phyloP scores from a whole-genome alignment of 2,329 filamentous ascomycete genomes.

The Fusarium floridanum region DNA sequence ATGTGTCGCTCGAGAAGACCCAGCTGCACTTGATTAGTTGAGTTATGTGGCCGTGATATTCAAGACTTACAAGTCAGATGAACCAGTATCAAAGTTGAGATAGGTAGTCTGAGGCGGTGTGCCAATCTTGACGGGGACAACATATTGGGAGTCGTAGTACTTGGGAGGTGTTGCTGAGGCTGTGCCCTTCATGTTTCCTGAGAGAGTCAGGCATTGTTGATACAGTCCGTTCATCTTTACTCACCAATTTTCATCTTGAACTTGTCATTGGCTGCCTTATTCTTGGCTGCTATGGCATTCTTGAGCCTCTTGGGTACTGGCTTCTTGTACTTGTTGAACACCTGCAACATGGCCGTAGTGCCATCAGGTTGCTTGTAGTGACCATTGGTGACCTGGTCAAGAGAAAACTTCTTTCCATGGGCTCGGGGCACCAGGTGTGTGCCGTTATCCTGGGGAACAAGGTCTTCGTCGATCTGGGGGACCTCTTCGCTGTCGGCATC shows the following conservation, averaged over 20 bases:
- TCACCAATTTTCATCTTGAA: slow-evolving; percentile 44
- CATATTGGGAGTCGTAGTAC: slow-evolving; percentile 67
- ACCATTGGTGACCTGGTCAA: slow-evolving; percentile 53
- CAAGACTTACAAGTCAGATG: slow-evolving; percentile 61
- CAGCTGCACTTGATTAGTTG: slow-evolving; percentile 62
- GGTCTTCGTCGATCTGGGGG: slow-evolving; percentile 18
- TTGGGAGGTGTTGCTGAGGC: slow-evolving; percentile 46
- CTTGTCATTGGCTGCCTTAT: slow-evolving; percentile 15
- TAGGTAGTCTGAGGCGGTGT: slow-evolving; percentile 67
- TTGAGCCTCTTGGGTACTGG: slow-evolving; percentile 46
- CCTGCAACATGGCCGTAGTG: slow-evolving; percentile 46
- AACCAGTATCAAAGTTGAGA: slow-evolving; percentile 77
- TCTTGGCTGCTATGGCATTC: slow-evolving; percentile 40
- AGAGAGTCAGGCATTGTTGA: background rate
- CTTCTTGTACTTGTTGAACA: slow-evolving; percentile 55
- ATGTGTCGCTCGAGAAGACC: slow-evolving; percentile 74
- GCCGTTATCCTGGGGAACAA: slow-evolving; percentile 3
- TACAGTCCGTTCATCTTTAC: background rate
- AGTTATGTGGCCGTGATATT: no score
- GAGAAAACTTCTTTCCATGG: slow-evolving; percentile 41
- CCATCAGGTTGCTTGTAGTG: slow-evolving; percentile 51
- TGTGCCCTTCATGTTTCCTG: slow-evolving; percentile 39
- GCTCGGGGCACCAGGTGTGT: slow-evolving; percentile 18
- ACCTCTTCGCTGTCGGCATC: slow-evolving; percentile 11
- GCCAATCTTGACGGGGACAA: slow-evolving; percentile 74